Base-by-base conservation (phyloP, 1,139 yeast species). In the Taphrina pruni region DNA sequence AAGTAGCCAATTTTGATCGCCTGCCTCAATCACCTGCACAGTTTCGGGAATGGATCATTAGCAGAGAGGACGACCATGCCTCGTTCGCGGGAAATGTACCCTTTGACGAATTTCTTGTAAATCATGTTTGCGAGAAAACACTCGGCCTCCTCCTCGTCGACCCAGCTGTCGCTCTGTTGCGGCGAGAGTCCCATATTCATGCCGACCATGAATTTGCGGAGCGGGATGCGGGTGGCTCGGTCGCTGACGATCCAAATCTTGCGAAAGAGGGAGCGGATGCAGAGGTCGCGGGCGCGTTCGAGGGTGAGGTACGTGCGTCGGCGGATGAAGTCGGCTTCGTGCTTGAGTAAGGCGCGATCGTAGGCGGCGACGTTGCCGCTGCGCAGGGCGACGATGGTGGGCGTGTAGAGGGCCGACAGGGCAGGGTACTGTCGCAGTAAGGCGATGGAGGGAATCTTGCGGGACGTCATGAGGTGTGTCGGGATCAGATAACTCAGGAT, bases 21-120 rank as follows among this genome's bases (percentile, higher is more conserved):
- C 65, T n/a, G 26, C 67, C 17, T 17, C 17, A 17, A 17, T 17
- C 43, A 36, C 14, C 65, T n/a, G 26, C 67, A 64, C 0, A 64
- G 26, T 45, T 70, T 73, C 0, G 95, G 96, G 76, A 93, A 93
- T 2, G 97, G 88, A 41, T 85, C 85, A 38, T 82, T 84, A 76
- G 88, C 90, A 73, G 96, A 88, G 70, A 93, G 79, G 17, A 93
- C 97, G 39, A 92, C 80, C 71, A 90, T 88, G 68, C 86, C 81
- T 74, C 89, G 86, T 17, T 86, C 84, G 75, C 90, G 95, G 7
- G 96, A 89, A 35, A 93, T 79, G 77, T 92, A 93, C 0, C 97
- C 98, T 78, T 89, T 91, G 71, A 92, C 81, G 69, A 79, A 80
- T 11, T 90, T 90, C 56, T 57, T 61, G 35, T 83, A 81, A 20